Evolutionary conservation across 2,329 filamentous ascomycete species (phyloP).

Genomic region (Aspergillus pseudonomiae): DNA sequence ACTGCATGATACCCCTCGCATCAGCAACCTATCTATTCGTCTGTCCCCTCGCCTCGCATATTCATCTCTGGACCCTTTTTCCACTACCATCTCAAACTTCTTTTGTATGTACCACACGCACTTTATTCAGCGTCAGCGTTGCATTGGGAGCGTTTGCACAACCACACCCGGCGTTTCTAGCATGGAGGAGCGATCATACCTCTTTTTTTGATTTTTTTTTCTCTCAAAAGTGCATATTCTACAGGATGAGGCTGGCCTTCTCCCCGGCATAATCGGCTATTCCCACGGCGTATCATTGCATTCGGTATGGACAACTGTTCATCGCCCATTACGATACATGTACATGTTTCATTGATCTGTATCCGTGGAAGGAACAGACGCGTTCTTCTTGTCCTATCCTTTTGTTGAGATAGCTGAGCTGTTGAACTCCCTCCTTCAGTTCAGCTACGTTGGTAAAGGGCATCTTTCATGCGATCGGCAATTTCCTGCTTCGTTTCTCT

Average conservation of each 20-base stretch:
- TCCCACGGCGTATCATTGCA: neutral
- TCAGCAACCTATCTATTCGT: neutral
- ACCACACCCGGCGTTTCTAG: neutral
- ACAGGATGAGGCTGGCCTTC: neutral
- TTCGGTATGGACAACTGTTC: neutral
- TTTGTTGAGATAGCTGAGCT: too few species aligned
- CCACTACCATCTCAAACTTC: neutral
- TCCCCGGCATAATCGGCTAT: neutral
- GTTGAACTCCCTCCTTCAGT: too few species aligned
- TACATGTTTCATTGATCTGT: too few species aligned
- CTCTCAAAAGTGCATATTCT: neutral
- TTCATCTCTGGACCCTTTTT: neutral
- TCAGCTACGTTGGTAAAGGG: too few species aligned
- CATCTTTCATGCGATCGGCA: neutral
- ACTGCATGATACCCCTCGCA: too few species aligned
- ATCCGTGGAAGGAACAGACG: too few species aligned
- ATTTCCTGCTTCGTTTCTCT: neutral
- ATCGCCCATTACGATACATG: neutral
- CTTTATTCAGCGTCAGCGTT: constrained; percentile 1
- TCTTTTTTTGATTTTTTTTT: neutral
- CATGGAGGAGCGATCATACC: neutral
- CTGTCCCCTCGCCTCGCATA: neutral
- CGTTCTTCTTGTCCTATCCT: too few species aligned
- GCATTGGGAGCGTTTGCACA: constrained; percentile 4
- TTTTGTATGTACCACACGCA: neutral